These are phyloP conservation scores for Coemansia sp. DNA, from an alignment of 192 early-diverging fungal genomes.

Conservation along the genomic window DNA sequence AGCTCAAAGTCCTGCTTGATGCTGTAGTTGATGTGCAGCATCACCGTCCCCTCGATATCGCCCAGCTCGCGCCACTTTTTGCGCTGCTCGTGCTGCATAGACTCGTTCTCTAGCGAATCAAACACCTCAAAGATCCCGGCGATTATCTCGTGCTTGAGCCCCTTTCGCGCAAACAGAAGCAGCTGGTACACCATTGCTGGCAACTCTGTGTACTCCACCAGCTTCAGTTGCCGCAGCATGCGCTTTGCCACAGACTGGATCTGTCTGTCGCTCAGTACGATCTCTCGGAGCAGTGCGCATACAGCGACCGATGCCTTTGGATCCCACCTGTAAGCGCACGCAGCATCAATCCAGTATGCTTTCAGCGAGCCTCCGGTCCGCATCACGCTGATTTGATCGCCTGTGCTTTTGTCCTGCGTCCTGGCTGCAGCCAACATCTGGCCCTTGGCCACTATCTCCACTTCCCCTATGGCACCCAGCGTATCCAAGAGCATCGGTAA, in stretches of 20 bases:
- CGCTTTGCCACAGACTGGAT: conserved; percentile 21
- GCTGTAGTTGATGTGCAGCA: conserved; percentile 71
- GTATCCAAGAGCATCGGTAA: conserved; percentile 47
- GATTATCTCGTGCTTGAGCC: conserved; percentile 59
- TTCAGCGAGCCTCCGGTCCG: conserved; percentile 34
- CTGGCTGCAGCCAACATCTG: conserved; percentile 2
- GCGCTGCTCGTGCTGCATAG: background rate
- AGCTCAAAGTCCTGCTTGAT: conserved; percentile 72
- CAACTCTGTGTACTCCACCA: conserved; percentile 44
- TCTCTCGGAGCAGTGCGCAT: conserved; percentile 38
- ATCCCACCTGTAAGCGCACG: conserved; percentile 47
- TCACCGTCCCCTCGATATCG: conserved; percentile 65
- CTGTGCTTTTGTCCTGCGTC: background rate
- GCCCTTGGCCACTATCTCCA: conserved; percentile 27
- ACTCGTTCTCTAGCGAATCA: conserved; percentile 51
- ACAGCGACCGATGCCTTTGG: conserved; percentile 27
- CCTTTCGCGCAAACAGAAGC: conserved; percentile 64
- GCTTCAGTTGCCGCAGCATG: conserved; percentile 32
- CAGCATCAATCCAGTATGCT: conserved; percentile 47
- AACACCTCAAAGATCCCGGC: conserved; percentile 61
- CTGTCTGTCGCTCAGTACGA: conserved; percentile 17
- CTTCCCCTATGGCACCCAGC: conserved; percentile 32
- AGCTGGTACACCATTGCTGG: conserved; percentile 71
- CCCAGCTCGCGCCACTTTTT: conserved; percentile 43
- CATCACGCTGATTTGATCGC: conserved; percentile 12